These are phyloP conservation scores for Pythium sp. DNA, from an alignment of 352 stramenopile species.

Conservation along the genomic window DNA sequence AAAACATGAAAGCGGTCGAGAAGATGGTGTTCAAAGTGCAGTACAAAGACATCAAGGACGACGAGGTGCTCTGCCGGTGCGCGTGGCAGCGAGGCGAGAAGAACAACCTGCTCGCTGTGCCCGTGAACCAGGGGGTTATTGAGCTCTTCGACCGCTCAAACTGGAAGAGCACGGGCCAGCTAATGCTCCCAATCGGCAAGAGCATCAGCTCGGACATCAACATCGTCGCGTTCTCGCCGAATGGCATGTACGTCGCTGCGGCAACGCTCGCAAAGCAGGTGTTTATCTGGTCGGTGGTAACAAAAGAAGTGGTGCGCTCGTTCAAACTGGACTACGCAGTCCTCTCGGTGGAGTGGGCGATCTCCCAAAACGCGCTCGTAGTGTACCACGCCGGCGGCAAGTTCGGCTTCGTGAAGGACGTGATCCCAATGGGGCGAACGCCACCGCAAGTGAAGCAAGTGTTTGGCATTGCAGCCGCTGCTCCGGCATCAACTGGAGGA, in stretches of 20 bases:
- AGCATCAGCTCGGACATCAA: slow-evolving; percentile 64
- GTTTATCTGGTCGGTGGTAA: slow-evolving; percentile 62
- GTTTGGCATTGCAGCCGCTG: background rate
- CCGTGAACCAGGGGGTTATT: slow-evolving; percentile 61
- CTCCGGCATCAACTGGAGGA: background rate
- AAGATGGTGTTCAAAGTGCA: slow-evolving; percentile 53
- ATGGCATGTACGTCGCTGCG: slow-evolving; percentile 71
- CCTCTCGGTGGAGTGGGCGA: slow-evolving; percentile 58
- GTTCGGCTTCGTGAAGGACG: slow-evolving; percentile 64
- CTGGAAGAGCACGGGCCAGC: slow-evolving; percentile 38
- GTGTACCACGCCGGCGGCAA: slow-evolving; percentile 59
- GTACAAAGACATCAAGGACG: slow-evolving; percentile 53
- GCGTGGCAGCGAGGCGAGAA: slow-evolving; percentile 50
- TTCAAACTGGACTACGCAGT: slow-evolving; percentile 62
- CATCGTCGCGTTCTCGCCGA: slow-evolving; percentile 72
- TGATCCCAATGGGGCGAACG: slow-evolving; percentile 50
- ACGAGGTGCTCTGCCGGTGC: slow-evolving; percentile 62
- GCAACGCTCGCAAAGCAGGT: slow-evolving; percentile 70
- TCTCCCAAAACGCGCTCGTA: slow-evolving; percentile 50
- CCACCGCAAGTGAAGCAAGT: slow-evolving; percentile 51
- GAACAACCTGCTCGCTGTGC: slow-evolving; percentile 47
- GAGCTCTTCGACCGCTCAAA: slow-evolving; percentile 52
- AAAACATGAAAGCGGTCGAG: slow-evolving; percentile 35
- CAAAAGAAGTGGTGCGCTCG: slow-evolving; percentile 46
- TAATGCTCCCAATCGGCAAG: slow-evolving; percentile 58